Conservation (phyloP, 768 basidiomycete genomes). For the Imleria badia region DNA sequence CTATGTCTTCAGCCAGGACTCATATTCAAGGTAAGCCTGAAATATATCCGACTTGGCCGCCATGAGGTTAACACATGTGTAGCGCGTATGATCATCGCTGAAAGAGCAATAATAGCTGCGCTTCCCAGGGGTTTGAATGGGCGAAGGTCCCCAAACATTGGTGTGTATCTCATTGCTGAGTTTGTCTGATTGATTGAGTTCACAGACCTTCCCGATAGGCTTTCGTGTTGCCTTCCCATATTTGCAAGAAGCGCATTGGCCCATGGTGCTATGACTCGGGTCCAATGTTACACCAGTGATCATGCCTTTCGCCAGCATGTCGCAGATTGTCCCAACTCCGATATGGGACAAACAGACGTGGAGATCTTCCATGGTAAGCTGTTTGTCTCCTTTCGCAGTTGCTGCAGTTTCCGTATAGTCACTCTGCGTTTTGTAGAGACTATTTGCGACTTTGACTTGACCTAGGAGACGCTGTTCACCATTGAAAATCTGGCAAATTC, state of each 20-base stretch:
- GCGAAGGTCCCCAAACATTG: conserved; percentile 48
- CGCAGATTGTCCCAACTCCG: not conserved
- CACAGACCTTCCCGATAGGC: no score
- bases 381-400: not conserved
- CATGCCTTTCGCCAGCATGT: not conserved
- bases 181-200: no score
- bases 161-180: conserved; percentile 36
- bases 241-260: not conserved
- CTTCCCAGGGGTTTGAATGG: conserved; percentile 18
- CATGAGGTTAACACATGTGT: not conserved
- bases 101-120: not conserved
- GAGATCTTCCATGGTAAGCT: not conserved
- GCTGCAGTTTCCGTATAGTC: not conserved
- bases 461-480: not conserved
- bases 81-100: not conserved
- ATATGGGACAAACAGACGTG: not conserved
- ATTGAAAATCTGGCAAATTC: not conserved
- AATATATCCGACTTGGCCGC: no score
- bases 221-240: no score
- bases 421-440: not conserved
- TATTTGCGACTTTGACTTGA: not conserved
- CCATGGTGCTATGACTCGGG: no score
- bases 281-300: not conserved
- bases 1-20: no score
- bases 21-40: no score